Evolutionary conservation across 2,329 filamentous ascomycete species (phyloP), one percentile per base, ranked within the genome.

Genomic region (Pseudocercospora eumusae): DNA sequence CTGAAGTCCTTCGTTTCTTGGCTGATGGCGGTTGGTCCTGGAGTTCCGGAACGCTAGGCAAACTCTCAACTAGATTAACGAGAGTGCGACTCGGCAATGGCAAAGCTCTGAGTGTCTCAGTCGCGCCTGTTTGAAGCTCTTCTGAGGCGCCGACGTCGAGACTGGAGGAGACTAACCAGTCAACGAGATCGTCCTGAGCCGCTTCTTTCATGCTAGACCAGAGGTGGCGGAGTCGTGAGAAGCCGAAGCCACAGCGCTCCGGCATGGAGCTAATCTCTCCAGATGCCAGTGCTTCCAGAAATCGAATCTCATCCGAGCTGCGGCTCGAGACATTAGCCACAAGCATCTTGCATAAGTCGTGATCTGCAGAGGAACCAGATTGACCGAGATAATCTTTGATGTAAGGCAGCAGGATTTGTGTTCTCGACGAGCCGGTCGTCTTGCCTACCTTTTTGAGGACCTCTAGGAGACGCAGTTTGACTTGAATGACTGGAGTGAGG

Each of bases 1-100:
- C 89, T 15, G 85, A 88, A 0, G 87, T 91, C 60, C 92, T 85
- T 71, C 92, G 86, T 65, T 91, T 84, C 80, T 96, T 96, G 66
- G 88, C 88, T 1, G 89, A 84, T 9, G 90, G 88, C 11, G 87
- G 85, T 60, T 88, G 86, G 52, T 87, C 87, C 45, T 88, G 86
- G 76, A 93, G 84, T 69, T 89, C 86, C 2, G 87, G 83, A n/a
- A 88, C 85, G 13, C 86, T 87, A 61, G 91, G 89, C 44, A 96
- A 83, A 23, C 86, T 87, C 66, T 90, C 84, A 7, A 96, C 78
- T 75, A 96, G 91, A 53, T 83, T 82, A 0, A 86, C 79, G 8
- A 97, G 82, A 23, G 91, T 87, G 28, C 87, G 81, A 0, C 90
- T 91, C 1, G 90, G 87, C 42, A 96, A 82, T n/a, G 87, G 81